Conservation (phyloP, 2,329 filamentous ascomycete genomes). For the Thielaviopsis euricoi region DNA sequence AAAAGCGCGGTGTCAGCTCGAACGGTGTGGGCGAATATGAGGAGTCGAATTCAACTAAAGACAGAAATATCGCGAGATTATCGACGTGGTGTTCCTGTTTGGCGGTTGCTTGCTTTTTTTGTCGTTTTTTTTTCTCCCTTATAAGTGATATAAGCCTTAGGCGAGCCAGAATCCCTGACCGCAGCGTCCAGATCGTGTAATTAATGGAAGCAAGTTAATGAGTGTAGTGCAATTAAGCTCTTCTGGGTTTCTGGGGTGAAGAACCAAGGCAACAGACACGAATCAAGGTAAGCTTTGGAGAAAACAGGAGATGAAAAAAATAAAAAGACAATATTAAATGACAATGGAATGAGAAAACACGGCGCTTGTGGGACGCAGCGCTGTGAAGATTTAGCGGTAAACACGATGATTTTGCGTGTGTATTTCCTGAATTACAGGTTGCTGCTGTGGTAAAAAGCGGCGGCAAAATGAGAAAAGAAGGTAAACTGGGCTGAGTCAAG, state of each 20-base stretch:
- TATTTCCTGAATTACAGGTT: background rate
- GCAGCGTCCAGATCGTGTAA: background rate
- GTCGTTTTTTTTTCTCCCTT: no score
- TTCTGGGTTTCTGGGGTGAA: background rate
- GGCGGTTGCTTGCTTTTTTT: background rate
- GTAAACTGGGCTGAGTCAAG: background rate
- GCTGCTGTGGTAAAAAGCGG: background rate
- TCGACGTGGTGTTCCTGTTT: background rate
- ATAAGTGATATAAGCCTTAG: background rate
- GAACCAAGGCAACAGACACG: background rate
- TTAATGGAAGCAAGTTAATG: background rate
- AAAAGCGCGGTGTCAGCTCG: background rate
- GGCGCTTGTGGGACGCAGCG: background rate
- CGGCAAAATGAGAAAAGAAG: constrained; percentile 2
- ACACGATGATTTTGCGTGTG: background rate
- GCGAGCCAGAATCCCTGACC: background rate
- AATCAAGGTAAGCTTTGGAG: background rate
- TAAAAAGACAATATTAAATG: no score
- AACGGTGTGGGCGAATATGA: background rate
- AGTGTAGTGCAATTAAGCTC: background rate
- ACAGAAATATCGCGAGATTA: background rate
- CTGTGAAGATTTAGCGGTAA: background rate
- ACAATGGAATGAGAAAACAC: background rate
- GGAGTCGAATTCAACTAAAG: background rate
- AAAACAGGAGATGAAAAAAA: background rate